Conservation (phyloP, 768 basidiomycete species). For the Suillus bovinus region DNA sequence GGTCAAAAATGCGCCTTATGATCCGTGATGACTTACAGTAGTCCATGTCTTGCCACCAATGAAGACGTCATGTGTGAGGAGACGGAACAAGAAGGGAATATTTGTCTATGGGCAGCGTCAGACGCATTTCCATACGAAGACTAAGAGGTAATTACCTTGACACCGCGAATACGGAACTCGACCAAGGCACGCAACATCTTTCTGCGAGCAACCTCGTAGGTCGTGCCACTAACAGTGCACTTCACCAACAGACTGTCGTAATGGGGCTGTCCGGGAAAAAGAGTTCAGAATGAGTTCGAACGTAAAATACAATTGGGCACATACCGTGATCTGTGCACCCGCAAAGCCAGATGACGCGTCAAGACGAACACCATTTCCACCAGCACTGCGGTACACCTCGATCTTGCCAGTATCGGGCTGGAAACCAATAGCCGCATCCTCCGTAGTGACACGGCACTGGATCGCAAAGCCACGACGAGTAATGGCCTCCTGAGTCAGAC, state of each 20-base stretch:
- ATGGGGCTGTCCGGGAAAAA: constrained; percentile 64
- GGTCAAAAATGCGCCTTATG: background rate
- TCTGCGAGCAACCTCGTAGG: constrained; percentile 96
- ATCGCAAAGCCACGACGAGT: constrained; percentile 96
- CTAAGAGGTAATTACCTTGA: constrained; percentile 62
- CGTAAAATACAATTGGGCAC: constrained; percentile 23
- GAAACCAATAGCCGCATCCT: constrained; percentile 90
- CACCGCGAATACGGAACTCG: constrained; percentile 98
- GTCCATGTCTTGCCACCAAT: constrained; percentile 98
- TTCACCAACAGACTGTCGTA: constrained; percentile 98
- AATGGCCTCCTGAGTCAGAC: constrained; percentile 94
- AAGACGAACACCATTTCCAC: constrained; percentile 96
- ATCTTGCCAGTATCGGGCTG: constrained; percentile 99
- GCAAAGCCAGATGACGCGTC: constrained; percentile 98
- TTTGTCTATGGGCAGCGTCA: constrained; percentile 66
- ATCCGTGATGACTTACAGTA: constrained; percentile 52
- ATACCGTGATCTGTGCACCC: constrained; percentile 95
- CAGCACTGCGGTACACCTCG: constrained; percentile 97
- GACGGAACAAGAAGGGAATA: constrained; percentile 98
- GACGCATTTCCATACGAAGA: background rate
- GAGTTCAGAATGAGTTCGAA: background rate
- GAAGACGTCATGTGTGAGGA: constrained; percentile 95
- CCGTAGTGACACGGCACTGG: constrained; percentile 97
- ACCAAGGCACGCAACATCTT: constrained; percentile 99
- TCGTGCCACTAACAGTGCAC: constrained; percentile 92